Evolutionary conservation across 176 grass and related monocot species (phyloP).

Genomic region (barley (Hordeum vulgare)): MorexV3_pseudomolecules_assembly NC_058519.1:642139337-642139836

Average conservation of each 20-base stretch:
- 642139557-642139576: not conserved
- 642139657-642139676: constrained; percentile 41
- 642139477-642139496: constrained; percentile 54
- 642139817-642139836: constrained; percentile 24
- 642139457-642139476: constrained; percentile 46
- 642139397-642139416: constrained; percentile 19
- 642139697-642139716: constrained; percentile 46
- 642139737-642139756: constrained; percentile 46
- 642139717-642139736: constrained; percentile 58
- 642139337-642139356: not conserved
- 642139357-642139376: constrained; percentile 25
- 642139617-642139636: constrained; percentile 47
- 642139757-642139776: constrained; percentile 25
- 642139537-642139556: not conserved
- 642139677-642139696: constrained; percentile 36
- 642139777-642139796: constrained; percentile 27
- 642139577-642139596: constrained; percentile 20
- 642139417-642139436: constrained; percentile 40
- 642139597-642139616: constrained; percentile 46
- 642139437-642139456: constrained; percentile 59
- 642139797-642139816: constrained; percentile 16
- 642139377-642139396: constrained; percentile 36
- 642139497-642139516: not conserved
- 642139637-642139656: constrained; percentile 50
- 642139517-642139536: not conserved